phyloP scores from a whole-genome alignment of 2,329 filamentous ascomycete species.

The Colletotrichum plurivorum region DNA sequence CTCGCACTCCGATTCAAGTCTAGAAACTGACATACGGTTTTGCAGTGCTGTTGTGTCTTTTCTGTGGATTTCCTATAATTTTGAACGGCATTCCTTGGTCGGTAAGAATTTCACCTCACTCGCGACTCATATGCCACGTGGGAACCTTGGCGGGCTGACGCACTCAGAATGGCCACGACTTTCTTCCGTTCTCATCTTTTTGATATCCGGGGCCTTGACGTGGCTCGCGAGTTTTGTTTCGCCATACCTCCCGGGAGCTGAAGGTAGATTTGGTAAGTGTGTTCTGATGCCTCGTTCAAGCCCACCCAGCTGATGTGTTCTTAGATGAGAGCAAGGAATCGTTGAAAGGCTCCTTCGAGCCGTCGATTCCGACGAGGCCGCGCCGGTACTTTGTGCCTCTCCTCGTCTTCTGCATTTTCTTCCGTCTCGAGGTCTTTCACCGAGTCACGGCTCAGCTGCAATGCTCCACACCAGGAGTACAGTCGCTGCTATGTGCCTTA shows the following conservation, averaged over 20 bases:
- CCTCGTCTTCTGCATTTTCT: constrained; percentile 59
- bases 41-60: constrained; percentile 63
- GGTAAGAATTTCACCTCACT: constrained; percentile 50
- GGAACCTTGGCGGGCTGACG: neutral
- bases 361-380: constrained; percentile 60
- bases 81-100: constrained; percentile 64
- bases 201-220: constrained; percentile 59
- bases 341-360: constrained; percentile 40
- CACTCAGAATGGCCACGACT: constrained; percentile 62
- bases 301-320: neutral
- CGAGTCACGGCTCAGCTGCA: constrained; percentile 62
- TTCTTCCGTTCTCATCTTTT: constrained; percentile 62
- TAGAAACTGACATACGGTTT: neutral
- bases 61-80: constrained; percentile 61
- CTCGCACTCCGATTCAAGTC: no score
- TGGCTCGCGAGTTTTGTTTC: constrained; percentile 59
- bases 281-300: neutral
- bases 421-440: constrained; percentile 64
- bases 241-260: constrained; percentile 61
- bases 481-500: constrained; percentile 64
- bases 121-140: constrained; percentile 1
- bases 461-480: constrained; percentile 63
- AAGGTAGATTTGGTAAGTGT: constrained; percentile 59
- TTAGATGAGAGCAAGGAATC: constrained; percentile 30
- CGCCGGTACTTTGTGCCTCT: constrained; percentile 60